Evolutionary conservation across 768 basidiomycete genomes (phyloP), one percentile per base, ranked within the genome.

Genomic region (Leccinum variicolor): DNA sequence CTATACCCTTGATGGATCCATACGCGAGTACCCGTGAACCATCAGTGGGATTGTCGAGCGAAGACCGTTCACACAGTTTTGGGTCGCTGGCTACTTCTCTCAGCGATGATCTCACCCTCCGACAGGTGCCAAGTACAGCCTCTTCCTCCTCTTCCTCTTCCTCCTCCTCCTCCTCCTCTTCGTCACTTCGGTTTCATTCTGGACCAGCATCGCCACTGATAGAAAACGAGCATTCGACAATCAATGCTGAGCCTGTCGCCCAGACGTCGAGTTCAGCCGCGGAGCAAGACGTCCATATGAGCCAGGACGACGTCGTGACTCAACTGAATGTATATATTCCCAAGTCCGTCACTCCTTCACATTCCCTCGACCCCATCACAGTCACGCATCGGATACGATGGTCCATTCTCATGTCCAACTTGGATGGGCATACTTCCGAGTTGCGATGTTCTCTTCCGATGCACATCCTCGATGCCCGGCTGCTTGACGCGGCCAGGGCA

Each of bases 361-460:
- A 94, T 59, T 55, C 76, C 6, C 77, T 90, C 31, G 88, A 90
- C 58, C 94, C 94, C 0, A 84, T 95, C 54, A 74, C 75, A 19
- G 78, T 94, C 21, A 78, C 79, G 2, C 92, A 98, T 73, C 86
- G 89, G 50, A 81, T 98, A 64, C 82, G 87, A 39, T 92, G 90
- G 90, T 82, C 71, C 15, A 88, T 92, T 60, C 76, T 86, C 53
- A 88, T 95, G 66, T 79, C 79, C 61, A 98, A 98, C 69, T 79
- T 80, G 7, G 96, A 98, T 68, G 94, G 94, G 0, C 96, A 98
- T 69, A 87, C 86, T 3, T 95, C 93, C 9, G 94, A 98, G 71
- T 79, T 98, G n/a, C 86, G 94, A 15, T 98, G 96, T 72, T 94
- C 94, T 1, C 79, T 98, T 6, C 96, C 96, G 0, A 73, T 98